phyloP scores from a whole-genome alignment of 2,329 filamentous ascomycete species.

The Pestalotiopsis sp. region DNA sequence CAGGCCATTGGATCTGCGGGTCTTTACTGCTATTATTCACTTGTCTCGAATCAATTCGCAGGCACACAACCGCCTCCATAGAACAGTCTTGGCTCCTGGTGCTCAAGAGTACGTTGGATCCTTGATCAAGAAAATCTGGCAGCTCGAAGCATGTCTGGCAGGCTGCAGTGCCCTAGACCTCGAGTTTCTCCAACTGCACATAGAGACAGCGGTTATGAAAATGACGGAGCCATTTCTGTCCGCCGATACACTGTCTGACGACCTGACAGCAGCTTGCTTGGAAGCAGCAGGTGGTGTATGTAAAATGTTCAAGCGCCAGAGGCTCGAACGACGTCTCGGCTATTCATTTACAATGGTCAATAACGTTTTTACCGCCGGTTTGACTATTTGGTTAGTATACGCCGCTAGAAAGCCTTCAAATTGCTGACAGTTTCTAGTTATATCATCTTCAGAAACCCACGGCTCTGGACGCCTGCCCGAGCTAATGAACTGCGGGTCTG shows the following conservation, averaged over 20 bases:
- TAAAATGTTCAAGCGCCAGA: background rate
- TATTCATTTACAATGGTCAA: background rate
- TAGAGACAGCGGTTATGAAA: background rate
- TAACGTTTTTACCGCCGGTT: background rate
- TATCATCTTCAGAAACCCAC: background rate
- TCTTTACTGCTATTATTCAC: background rate
- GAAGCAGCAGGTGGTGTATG: background rate
- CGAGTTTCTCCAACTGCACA: background rate
- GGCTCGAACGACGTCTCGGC: background rate
- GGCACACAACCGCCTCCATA: background rate
- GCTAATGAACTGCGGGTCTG: background rate
- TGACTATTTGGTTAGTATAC: background rate
- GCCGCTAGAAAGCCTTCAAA: background rate
- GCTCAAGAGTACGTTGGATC: background rate
- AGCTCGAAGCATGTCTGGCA: background rate
- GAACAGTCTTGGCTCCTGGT: background rate
- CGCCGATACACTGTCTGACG: background rate
- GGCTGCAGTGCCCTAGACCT: background rate
- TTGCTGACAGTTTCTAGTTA: background rate
- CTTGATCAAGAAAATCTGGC: background rate
- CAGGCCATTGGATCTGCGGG: background rate
- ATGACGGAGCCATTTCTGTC: background rate
- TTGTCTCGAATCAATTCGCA: background rate
- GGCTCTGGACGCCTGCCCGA: background rate
- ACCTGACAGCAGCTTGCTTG: background rate